These are phyloP conservation scores for Larix sibirica DNA, from an alignment of 83 land plant species.

Conservation along the genomic window DNA sequence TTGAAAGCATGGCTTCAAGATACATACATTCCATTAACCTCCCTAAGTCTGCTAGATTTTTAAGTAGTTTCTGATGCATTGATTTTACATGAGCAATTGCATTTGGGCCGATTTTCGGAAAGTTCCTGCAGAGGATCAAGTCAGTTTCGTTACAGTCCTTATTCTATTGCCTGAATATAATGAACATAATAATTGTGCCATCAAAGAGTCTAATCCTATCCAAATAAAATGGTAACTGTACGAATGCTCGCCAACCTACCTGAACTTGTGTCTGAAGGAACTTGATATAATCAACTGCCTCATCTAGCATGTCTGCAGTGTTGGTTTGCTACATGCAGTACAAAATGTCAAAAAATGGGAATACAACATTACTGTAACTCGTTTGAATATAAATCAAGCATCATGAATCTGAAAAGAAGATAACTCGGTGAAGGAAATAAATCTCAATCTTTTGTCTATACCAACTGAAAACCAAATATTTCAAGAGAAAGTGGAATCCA, in stretches of 20 bases:
- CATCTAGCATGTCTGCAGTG: conserved; percentile 85
- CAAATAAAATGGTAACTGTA: background rate
- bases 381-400: background rate
- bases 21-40: background rate
- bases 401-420: background rate
- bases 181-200: too few relatives aligned
- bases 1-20: background rate
- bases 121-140: conserved; percentile 13
- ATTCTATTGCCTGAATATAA: background rate
- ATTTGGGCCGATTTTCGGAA: conserved; percentile 7
- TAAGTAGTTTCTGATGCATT: background rate
- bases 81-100: conserved; percentile 5
- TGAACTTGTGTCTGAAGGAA: conserved; percentile 62
- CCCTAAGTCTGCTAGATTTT: conserved; percentile 4
- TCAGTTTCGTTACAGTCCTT: background rate
- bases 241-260: conserved; percentile 29
- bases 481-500: background rate
- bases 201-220: background rate
- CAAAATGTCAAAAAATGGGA: background rate
- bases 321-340: conserved; percentile 63
- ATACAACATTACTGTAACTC: too few relatives aligned
- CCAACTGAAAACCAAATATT: background rate
- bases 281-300: conserved; percentile 81
- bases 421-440: background rate
- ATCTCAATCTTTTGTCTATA: background rate